Evolutionary conservation across 257 asterid genomes (phyloP), one percentile per base, ranked within the genome.

Genomic region (Plantago major): DNA sequence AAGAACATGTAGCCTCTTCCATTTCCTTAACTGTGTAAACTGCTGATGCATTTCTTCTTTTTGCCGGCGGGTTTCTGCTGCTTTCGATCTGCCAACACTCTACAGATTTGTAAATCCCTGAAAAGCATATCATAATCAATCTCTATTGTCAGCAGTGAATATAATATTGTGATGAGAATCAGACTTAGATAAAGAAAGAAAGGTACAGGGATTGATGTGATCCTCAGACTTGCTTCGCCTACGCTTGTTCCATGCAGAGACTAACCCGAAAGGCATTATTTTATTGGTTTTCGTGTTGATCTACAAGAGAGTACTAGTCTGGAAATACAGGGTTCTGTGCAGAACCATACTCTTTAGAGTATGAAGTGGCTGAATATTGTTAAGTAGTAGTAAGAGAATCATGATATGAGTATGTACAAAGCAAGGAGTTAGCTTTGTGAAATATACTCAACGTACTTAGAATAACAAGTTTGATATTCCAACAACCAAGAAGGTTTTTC

Each of bases 241-340:
- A 17, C 96, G 91, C 78, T 92, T 92, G 76, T 87, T 89, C 99
- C 99, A 89, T 0, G 95, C 99, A 50, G 94, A 82, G 57, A 89
- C 99, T 62, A 92, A 71, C 70, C 96, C 94, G 50, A 89, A 89
- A 48, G 95, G 95, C 99, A 92, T 89, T 77, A 15, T 70, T 46
- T 62, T 73, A 75, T 70, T 42, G 55, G 55, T 46, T 52, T 46
- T 48, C 63, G 26, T 22, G 26, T 22, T 22, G 26, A 22, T 22
- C 26, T 22, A 22, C 26, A 22, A 22, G 26, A 22, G 26, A 22
- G 2, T 22, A 22, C 26, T 22, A 22, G 26, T 22, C 26, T 22
- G 26, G 26, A 50, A 48, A 9, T 48, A 62, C 56, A 19, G 44
- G 18, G 14, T 28, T 13, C 47, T 44, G 16, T 9, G 14, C 55